These are phyloP conservation scores for Platismatia glauca DNA, from an alignment of 495 filamentous ascomycete species.

Conservation along the genomic window DNA sequence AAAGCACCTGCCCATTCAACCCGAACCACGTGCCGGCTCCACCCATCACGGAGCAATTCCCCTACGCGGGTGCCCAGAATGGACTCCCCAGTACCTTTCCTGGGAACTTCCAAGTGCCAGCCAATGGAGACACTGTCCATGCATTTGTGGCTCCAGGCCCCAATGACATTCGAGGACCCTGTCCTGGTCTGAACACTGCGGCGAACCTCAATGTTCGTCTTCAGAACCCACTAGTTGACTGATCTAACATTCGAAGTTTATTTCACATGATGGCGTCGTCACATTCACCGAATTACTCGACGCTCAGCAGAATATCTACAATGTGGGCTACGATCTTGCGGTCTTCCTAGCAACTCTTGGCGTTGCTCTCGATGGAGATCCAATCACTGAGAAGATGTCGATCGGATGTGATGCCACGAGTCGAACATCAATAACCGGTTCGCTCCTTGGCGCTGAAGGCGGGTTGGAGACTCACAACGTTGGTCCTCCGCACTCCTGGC, in stretches of 20 bases:
- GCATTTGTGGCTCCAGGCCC: conserved; percentile 21
- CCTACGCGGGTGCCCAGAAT: conserved; percentile 31
- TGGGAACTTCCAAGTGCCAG: conserved; percentile 31
- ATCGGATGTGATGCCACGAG: conserved; percentile 37
- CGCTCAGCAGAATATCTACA: conserved; percentile 36
- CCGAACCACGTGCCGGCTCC: conserved; percentile 27
- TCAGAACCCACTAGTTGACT: conserved; percentile 30
- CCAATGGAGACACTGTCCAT: conserved; percentile 25
- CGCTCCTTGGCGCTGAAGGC: conserved; percentile 29
- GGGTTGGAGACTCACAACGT: conserved; percentile 35
- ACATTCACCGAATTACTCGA: conserved; percentile 36
- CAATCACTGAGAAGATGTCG: conserved; percentile 32
- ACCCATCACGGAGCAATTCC: conserved; percentile 26
- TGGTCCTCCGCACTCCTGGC: neutral
- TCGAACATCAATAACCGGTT: conserved; percentile 28
- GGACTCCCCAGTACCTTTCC: conserved; percentile 28
- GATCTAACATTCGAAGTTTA: conserved; percentile 24
- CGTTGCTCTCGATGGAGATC: conserved; percentile 31
- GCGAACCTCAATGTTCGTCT: conserved; percentile 36
- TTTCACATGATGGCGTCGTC: conserved; percentile 35
- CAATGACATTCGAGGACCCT: conserved; percentile 34
- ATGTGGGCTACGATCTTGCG: conserved; percentile 34
- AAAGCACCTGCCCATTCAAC: conserved; percentile 31
- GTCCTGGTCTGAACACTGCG: conserved; percentile 41
- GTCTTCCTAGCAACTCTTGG: conserved; percentile 30